phyloP scores from a whole-genome alignment of 129 eudicot genomes.

The Chrysanthemum seticuspe region DNA sequence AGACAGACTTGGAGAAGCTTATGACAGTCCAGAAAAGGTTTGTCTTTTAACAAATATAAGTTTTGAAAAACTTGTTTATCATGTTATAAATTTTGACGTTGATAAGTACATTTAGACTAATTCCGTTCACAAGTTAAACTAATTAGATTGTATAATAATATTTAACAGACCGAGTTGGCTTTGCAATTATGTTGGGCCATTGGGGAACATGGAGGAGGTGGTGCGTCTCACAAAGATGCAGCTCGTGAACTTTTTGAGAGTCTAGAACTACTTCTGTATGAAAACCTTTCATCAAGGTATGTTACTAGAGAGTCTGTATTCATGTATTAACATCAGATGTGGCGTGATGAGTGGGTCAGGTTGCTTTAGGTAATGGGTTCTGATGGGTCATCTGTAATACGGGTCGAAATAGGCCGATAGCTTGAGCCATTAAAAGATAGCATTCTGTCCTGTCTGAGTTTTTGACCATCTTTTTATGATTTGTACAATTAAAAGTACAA shows the following conservation, averaged over 20 bases:
- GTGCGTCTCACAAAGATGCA: conserved; percentile 76
- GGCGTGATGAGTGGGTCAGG: background rate
- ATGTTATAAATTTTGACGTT: background rate
- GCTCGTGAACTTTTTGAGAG: conserved; percentile 97
- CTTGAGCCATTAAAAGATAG: no score
- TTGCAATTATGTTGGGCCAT: conserved; percentile 98
- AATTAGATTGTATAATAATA: conserved; percentile 5
- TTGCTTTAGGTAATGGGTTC: background rate
- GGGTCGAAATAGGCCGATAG: background rate
- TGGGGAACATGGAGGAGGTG: conserved; percentile 98
- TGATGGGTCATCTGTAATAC: background rate
- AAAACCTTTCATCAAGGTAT: conserved; percentile 91
- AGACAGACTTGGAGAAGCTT: conserved; percentile 95
- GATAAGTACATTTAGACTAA: background rate
- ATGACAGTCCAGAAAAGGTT: conserved; percentile 85
- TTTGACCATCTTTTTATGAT: no score
- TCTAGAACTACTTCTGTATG: conserved; percentile 84
- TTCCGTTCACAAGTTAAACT: background rate
- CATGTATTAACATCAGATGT: background rate
- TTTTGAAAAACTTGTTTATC: background rate
- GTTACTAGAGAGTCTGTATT: background rate
- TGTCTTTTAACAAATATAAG: conserved; percentile 4
- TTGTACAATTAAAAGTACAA: no score
- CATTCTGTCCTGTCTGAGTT: no score
- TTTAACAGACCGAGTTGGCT: conserved; percentile 87